These are phyloP conservation scores for Paramecium octaurelia DNA, from an alignment of 73 alveolate genomes.

Conservation along the genomic window DNA sequence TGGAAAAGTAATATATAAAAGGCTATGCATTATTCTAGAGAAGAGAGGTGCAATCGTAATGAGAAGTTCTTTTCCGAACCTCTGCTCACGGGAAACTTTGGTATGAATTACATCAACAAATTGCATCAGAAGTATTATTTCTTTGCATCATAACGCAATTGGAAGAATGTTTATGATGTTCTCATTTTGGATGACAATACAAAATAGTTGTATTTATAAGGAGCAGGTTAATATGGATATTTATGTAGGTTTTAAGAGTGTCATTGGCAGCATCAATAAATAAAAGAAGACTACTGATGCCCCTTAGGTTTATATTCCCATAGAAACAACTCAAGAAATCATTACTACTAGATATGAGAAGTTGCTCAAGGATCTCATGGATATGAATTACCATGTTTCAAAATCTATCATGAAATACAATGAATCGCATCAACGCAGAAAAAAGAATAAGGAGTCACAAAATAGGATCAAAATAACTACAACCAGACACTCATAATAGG, in stretches of 20 bases:
- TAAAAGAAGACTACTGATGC: not conserved
- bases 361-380: not conserved
- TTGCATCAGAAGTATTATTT: not conserved
- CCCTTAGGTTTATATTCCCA: not conserved
- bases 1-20: not conserved
- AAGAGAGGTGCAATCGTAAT: slow-evolving; percentile 17
- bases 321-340: not conserved
- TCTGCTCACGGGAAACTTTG: not conserved
- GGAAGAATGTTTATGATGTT: slow-evolving; percentile 24
- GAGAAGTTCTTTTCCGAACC: slow-evolving; percentile 31
- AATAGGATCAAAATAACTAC: not conserved
- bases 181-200: not conserved
- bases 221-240: not conserved
- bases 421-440: not conserved
- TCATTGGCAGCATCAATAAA: not conserved
- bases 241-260: not conserved
- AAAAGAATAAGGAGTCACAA: not conserved
- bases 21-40: slow-evolving; percentile 13
- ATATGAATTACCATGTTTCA: not conserved
- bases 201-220: not conserved
- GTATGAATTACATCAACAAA: not conserved
- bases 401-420: not conserved
- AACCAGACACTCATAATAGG: not conserved
- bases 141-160: not conserved
- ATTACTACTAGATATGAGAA: not conserved